These are phyloP conservation scores for Cordyceps cicadae DNA, from an alignment of 2,329 filamentous ascomycete genomes.

Conservation along the genomic window DNA sequence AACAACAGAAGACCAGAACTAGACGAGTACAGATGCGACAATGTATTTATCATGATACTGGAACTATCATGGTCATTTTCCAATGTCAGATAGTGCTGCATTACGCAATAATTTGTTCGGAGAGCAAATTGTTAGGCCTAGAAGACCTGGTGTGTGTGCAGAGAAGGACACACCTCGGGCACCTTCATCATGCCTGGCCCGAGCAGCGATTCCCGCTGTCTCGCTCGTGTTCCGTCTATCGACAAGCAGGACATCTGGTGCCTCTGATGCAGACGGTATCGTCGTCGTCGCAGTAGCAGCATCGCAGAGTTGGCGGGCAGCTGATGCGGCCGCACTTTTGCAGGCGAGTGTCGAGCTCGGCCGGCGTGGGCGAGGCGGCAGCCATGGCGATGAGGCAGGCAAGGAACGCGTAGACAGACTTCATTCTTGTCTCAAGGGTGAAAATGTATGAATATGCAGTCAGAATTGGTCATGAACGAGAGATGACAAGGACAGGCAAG, in stretches of 20 bases:
- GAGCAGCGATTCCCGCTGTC: not conserved
- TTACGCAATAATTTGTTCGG: too few species aligned
- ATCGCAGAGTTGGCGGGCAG: not conserved
- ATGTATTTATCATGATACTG: too few species aligned
- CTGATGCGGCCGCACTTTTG: not conserved
- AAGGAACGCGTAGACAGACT: not conserved
- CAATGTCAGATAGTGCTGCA: too few species aligned
- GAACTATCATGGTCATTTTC: too few species aligned
- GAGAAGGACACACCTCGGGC: too few species aligned
- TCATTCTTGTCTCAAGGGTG: not conserved
- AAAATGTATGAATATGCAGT: not conserved
- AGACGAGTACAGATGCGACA: too few species aligned
- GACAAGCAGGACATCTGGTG: not conserved
- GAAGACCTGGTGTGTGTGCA: too few species aligned
- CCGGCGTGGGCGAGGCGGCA: conserved; percentile 1
- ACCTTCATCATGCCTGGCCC: not conserved
- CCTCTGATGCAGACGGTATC: not conserved
- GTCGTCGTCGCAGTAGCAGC: not conserved
- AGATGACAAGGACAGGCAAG: too few species aligned
- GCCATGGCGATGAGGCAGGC: not conserved
- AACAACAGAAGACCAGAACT: too few species aligned
- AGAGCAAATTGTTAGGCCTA: too few species aligned
- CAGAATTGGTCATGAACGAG: not conserved
- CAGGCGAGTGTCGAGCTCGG: not conserved
- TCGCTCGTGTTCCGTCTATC: not conserved